Evolutionary conservation across 441 rosid genomes (phyloP).

Genomic region (Flueggea neowawraea): DNA sequence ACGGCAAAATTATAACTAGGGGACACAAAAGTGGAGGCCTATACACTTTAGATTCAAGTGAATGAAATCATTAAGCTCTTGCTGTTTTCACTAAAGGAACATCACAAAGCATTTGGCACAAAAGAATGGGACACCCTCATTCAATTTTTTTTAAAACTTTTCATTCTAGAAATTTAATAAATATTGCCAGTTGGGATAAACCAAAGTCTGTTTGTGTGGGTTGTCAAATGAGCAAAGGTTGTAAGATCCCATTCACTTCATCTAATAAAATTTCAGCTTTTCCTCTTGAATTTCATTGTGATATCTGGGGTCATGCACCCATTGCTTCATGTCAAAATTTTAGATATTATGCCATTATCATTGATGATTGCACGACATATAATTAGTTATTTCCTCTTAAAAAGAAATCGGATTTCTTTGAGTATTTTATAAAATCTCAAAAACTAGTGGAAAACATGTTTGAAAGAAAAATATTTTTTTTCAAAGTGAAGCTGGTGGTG

Average conservation of each 20-base stretch:
- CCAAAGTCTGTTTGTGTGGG: neutral
- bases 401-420: neutral
- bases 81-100: neutral
- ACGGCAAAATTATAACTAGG: no score
- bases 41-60: no score
- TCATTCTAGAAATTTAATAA: neutral
- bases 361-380: neutral
- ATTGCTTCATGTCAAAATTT: neutral
- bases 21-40: no score
- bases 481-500: neutral
- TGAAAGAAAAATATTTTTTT: neutral
- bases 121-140: neutral
- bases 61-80: no score
- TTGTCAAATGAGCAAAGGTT: neutral
- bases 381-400: conserved; percentile 1
- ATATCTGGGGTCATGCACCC: neutral
- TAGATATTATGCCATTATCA: neutral
- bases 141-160: neutral
- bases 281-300: neutral
- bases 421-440: neutral
- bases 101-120: neutral
- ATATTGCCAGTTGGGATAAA: neutral
- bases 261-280: no score
- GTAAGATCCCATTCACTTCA: no score
- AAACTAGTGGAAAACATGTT: neutral